phyloP scores from a whole-genome alignment of 1,139 yeast genomes.

The Casaregolazyma lundiana region DNA sequence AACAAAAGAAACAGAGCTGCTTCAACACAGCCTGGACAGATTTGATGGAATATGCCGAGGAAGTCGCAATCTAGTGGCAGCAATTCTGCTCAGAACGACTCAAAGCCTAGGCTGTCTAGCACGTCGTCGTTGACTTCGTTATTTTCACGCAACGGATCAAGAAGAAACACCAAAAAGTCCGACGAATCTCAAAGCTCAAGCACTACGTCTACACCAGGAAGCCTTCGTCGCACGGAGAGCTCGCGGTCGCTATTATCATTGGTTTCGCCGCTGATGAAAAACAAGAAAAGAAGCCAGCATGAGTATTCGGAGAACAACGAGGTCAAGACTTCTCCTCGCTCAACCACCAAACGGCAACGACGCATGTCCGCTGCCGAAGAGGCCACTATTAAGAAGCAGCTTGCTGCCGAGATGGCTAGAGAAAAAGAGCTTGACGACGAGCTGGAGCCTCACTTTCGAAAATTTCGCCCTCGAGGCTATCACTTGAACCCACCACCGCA shows the following conservation, averaged over 20 bases:
- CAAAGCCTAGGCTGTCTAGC: neutral
- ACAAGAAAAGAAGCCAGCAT: neutral
- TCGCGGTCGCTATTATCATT: constrained; percentile 3
- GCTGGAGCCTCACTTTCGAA: constrained; percentile 41
- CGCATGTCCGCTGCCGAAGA: constrained; percentile 5
- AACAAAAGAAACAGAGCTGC: too few species aligned
- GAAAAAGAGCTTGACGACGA: constrained; percentile 56
- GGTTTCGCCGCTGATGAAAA: constrained; percentile 9
- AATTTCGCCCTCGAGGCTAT: constrained; percentile 36
- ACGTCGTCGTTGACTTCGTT: constrained; percentile 7
- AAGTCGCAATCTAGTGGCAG: neutral
- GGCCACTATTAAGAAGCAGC: constrained; percentile 4
- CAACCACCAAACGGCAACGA: constrained; percentile 5
- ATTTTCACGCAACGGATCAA: constrained; percentile 7
- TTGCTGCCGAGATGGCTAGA: constrained; percentile 8
- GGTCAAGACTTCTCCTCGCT: neutral
- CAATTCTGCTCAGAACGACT: neutral
- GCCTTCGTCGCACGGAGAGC: neutral
- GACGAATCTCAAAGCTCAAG: constrained; percentile 5
- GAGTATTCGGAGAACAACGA: constrained; percentile 6
- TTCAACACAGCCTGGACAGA: too few species aligned
- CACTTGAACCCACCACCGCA: constrained; percentile 74
- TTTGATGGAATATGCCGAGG: too few species aligned
- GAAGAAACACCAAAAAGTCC: constrained; percentile 1
- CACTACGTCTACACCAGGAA: neutral